A percentile compares a stretch with the other conserved stretches of the same genome.
phyloP scores from a whole-genome alignment of 1,284 basidiomycete genomes.

The Moesziomyces globuligerus region DNA sequence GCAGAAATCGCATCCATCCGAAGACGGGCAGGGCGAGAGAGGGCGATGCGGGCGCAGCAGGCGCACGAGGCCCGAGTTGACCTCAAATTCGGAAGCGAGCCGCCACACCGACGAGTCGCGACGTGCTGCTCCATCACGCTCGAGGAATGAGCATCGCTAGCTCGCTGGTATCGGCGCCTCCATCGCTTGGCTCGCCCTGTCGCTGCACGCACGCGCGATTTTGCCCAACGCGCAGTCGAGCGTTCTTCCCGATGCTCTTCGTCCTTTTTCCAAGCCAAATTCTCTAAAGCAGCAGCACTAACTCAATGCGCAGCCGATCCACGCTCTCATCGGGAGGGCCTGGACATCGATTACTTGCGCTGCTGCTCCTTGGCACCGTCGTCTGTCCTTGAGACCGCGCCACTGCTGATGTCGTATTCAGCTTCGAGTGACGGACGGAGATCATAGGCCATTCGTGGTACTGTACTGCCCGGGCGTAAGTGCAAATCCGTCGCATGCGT shows the following conservation, averaged over 20 bases:
- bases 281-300: background rate
- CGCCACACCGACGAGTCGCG: background rate
- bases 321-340: no score
- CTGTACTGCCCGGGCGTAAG: no score
- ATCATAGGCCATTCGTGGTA: no score
- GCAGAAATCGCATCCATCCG: constrained; percentile 1
- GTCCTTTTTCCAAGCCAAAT: constrained; percentile 1
- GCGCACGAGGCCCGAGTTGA: no score
- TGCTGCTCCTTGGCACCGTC: no score
- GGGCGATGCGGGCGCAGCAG: no score
- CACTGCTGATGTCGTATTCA: no score
- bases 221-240: background rate
- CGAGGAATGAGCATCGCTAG: background rate
- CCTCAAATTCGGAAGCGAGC: constrained; percentile 17
- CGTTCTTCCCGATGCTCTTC: background rate
- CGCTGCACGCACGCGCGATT: background rate
- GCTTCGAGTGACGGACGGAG: no score
- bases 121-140: background rate
- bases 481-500: background rate
- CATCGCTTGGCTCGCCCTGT: background rate
- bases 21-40: background rate
- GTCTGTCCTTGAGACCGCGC: no score
- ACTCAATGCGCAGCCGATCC: no score
- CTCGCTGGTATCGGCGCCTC: background rate
- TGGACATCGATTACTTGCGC: no score